Conservation (phyloP, 2,329 filamentous ascomycete species). For the Fusarium oligoseptatum region DNA sequence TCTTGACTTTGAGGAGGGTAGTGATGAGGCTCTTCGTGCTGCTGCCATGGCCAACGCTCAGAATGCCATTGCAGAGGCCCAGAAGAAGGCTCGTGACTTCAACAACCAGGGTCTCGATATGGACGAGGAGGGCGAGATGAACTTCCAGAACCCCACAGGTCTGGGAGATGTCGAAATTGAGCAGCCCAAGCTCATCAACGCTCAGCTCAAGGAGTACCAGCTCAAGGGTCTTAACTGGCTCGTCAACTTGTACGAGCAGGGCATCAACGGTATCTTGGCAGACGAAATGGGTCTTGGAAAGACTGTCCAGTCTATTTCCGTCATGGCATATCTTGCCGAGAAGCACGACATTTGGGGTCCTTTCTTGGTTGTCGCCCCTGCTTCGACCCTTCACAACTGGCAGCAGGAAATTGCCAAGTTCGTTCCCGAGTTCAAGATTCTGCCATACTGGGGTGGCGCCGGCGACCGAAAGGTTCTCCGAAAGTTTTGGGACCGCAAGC, state of each 20-base stretch:
- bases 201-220: constrained; percentile 98
- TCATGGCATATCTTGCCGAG: constrained; percentile 98
- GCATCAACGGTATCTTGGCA: constrained; percentile 98
- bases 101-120: constrained; percentile 79
- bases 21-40: constrained; percentile 83
- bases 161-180: constrained; percentile 94
- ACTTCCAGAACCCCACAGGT: constrained; percentile 98
- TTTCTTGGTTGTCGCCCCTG: constrained; percentile 95
- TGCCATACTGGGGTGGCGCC: constrained; percentile 97
- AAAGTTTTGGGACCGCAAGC: constrained; percentile 99
- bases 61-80: constrained; percentile 93
- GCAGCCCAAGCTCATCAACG: constrained; percentile 92
- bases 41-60: constrained; percentile 97
- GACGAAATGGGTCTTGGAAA: constrained; percentile 99
- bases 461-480: constrained; percentile 95
- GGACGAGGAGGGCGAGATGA: constrained; percentile 97
- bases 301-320: constrained; percentile 98
- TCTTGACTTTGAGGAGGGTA: constrained; percentile 94
- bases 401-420: constrained; percentile 98
- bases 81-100: constrained; percentile 92
- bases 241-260: constrained; percentile 98
- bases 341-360: constrained; percentile 98
- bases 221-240: constrained; percentile 99
- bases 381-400: constrained; percentile 98
- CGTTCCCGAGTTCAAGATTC: constrained; percentile 92